Evolutionary conservation across 2,329 filamentous ascomycete genomes (phyloP), one percentile per base, ranked within the genome.

Genomic region (Didymella lethalis): DNA sequence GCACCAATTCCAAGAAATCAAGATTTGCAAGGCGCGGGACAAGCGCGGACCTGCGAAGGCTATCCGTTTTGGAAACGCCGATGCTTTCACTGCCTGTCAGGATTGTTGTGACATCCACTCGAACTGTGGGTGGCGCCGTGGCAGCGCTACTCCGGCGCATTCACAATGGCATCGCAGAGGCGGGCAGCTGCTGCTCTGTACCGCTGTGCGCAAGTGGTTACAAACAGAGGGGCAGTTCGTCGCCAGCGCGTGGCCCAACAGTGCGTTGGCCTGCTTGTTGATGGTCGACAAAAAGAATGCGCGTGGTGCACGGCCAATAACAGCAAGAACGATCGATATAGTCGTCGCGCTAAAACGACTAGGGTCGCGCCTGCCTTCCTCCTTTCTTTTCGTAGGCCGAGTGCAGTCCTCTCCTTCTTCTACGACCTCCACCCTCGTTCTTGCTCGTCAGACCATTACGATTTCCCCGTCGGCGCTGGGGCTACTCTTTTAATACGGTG

Each of bases 401-500:
- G 62, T 50, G 47, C 56, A 46, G 54, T 57, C 52, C 57, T 48
- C 60, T 60, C 62, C 63, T 54, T 65, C 59, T 62, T 64, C 59
- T 62, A 64, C 58, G 52, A 54, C 50, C 54, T 56, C 54, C 60
- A 64, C 56, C 62, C 54, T 64, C 62, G 63, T 71, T 64, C 59
- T 54, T 63, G 67, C 64, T 69, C 55, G 61, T 57, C 63, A 61
- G 63, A 68, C 64, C 65, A 63, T 54, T 59, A 67, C 63, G 58
- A 64, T 59, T 67, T 68, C 61, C 57, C 60, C 59, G 61, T 64
- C 60, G 64, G 63, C 59, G 55, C 53, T 61, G 61, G 63, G 56
- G 59, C 61, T 66, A 68, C 57, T 66, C 59, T 64, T 64, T 69
- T 72, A 72, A 73, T 73, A 65, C 62, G 64, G 54, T 62, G 60